These are phyloP conservation scores for Comarum palustre DNA, from an alignment of 306 rosid species.

Conservation along the genomic window DNA sequence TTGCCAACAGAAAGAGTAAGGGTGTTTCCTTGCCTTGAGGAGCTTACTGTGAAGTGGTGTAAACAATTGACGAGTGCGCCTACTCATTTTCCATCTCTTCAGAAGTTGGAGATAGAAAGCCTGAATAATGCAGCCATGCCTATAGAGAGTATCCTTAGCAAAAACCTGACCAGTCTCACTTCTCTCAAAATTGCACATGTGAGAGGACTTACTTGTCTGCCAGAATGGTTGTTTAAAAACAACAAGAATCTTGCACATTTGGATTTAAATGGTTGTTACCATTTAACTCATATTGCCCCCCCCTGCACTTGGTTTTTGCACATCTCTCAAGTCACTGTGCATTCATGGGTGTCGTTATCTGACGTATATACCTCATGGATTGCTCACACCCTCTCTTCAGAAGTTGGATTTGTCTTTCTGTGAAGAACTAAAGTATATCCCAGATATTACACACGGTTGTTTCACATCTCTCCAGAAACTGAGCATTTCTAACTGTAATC, in stretches of 20 bases:
- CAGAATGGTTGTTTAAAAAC: background rate
- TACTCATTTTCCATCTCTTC: background rate
- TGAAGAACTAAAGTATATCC: background rate
- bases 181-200: rapidly evolving
- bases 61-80: background rate
- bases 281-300: background rate
- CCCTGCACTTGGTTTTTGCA: background rate
- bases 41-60: background rate
- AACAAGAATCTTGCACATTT: background rate
- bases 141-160: background rate
- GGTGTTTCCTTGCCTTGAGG: background rate
- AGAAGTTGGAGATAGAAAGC: background rate
- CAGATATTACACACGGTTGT: background rate
- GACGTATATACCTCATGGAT: background rate
- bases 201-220: background rate
- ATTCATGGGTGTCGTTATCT: rapidly evolving
- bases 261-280: rapidly evolving
- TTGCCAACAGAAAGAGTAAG: background rate
- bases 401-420: background rate
- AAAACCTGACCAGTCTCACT: background rate
- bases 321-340: background rate
- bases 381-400: background rate
- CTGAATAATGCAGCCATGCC: background rate
- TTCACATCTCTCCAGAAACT: background rate
- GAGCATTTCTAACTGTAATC: no score